Percentiles rank a stretch among this genome's conserved stretches.
phyloP scores from a whole-genome alignment of 1,139 yeast genomes.

The Suhomyces chickasaworum region DNA sequence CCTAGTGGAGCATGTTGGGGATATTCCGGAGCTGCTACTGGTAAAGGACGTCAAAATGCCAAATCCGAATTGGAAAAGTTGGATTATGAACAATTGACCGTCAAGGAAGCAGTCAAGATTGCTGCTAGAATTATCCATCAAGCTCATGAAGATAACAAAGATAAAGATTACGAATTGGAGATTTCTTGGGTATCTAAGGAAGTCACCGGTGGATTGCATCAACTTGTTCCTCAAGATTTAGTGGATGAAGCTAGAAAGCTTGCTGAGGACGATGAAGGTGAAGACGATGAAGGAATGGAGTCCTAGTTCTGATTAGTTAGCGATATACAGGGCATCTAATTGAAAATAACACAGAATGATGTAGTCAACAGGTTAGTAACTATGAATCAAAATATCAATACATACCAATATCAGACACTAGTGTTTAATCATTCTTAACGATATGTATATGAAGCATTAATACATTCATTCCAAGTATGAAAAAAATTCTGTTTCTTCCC shows the following conservation, averaged over 20 bases:
- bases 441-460: too few species aligned
- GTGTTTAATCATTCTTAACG: too few species aligned
- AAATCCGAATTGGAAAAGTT: slow-evolving; percentile 93
- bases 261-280: slow-evolving; percentile 83
- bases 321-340: background rate
- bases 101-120: slow-evolving; percentile 81
- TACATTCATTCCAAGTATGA: too few species aligned
- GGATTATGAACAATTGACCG: slow-evolving; percentile 67
- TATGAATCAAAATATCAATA: too few species aligned
- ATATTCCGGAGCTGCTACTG: slow-evolving; percentile 94
- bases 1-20: slow-evolving; percentile 99
- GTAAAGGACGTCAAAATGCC: slow-evolving; percentile 96
- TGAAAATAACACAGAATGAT: background rate
- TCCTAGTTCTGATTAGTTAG: slow-evolving; percentile 8
- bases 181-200: slow-evolving; percentile 77
- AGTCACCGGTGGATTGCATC: slow-evolving; percentile 82
- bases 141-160: slow-evolving; percentile 97
- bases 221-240: slow-evolving; percentile 74
- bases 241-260: slow-evolving; percentile 78
- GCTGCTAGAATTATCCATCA: slow-evolving; percentile 92
- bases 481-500: too few species aligned
- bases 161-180: slow-evolving; percentile 94
- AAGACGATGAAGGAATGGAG: slow-evolving; percentile 54
- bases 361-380: background rate
- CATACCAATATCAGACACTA: too few species aligned